Percentiles rank a stretch among this genome's conserved stretches.
Evolutionary conservation across 495 filamentous ascomycete genomes (phyloP).

Genomic region (Penicillium subrubescens): DNA sequence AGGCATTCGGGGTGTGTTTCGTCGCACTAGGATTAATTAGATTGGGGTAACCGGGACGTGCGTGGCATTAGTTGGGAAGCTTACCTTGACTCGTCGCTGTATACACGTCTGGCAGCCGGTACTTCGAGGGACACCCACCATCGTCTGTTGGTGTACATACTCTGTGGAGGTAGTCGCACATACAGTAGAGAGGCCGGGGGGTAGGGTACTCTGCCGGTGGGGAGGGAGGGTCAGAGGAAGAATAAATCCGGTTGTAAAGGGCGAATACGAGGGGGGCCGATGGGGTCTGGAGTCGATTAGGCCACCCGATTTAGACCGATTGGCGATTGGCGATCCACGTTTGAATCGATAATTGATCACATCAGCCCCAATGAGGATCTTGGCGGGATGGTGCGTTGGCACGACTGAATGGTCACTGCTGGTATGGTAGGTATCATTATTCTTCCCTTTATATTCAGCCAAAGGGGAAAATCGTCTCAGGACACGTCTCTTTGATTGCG

Average conservation of each 20-base stretch:
- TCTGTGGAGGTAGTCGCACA: background rate
- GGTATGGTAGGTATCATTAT: background rate
- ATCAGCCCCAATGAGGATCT: background rate
- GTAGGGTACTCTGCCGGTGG: background rate
- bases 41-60: background rate
- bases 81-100: constrained; percentile 6
- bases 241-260: background rate
- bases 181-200: background rate
- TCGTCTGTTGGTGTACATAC: background rate
- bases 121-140: constrained; percentile 13
- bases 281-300: background rate
- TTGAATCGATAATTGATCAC: background rate
- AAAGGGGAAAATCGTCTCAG: background rate
- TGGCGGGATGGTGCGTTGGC: background rate
- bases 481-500: background rate
- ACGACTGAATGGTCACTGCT: background rate
- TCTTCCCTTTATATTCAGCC: background rate
- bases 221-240: background rate
- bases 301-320: background rate
- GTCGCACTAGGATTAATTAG: constrained; percentile 7
- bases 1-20: constrained; percentile 32
- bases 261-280: background rate
- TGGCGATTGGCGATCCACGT: background rate
- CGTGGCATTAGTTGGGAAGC: background rate
- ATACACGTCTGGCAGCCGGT: constrained; percentile 8